Base-by-base conservation (phyloP, 2,329 filamentous ascomycete genomes). In the Pyrenophora tritici-repentis region DNA sequence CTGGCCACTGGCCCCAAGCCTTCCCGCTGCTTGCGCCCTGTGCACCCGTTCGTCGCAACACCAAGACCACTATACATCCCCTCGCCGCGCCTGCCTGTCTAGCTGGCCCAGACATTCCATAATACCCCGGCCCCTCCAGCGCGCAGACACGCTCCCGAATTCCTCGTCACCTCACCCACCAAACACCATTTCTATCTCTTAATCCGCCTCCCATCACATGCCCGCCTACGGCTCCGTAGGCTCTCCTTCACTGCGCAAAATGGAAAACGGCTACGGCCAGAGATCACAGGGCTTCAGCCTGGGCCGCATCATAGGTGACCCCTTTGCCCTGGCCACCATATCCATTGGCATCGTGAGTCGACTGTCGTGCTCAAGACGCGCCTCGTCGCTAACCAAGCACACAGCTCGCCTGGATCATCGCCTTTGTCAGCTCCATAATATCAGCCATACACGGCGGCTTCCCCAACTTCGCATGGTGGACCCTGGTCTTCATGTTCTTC, bases 361-460 rank as follows among this genome's bases (percentile, higher is more conserved):
- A 46, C 32, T 24, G 13, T 32, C 44, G 45, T 29, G 38, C 26
- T 13, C 20, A 24, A 17, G 8, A 7, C 8, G 20, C 49, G 41
- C 45, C 47, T 60, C 61, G 52, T 56, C 46, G 63, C 63, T 61
- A 46, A 59, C 34, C 47, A 56, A 5, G 22, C 31, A n/a, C 37
- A 58, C 72, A 97, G 93, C 86, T 96, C 59, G 93, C 92, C 52
- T 99, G 94, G 94, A 75, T 96, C 62, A 96, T 99, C 68, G 86
- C 91, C 38, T 95, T 97, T 73, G 83, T 97, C 67, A 83, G 87
- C 58, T 93, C 90, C 54, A 87, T 96, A 70, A 85, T 97, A 63
- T 86, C 87, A 34, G 78, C 83, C 58, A 73, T 83, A 40, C 77
- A 75, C 43, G 76, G 75, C 46, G 66, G 71, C 6, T 96, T 91